Evolutionary conservation across 1,139 yeast species (phyloP), one percentile per base, ranked within the genome.

Genomic region (Blastobotrys proliferans): DNA sequence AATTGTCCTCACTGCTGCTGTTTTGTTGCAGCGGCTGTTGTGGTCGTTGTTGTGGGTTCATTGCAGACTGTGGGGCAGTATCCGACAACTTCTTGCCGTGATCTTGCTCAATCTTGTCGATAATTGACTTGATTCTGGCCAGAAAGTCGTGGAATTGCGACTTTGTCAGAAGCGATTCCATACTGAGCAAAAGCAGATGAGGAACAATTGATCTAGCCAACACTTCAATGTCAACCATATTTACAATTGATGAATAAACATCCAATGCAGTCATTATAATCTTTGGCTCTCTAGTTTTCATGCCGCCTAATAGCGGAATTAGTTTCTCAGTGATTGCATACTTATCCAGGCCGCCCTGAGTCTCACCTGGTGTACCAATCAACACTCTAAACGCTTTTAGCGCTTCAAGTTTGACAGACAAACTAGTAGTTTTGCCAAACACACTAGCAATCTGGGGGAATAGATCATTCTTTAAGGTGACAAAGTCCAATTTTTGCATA

Each of bases 341-440:
- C 53, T 78, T 81, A 56, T 92, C 96, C 40, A 90, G 71, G 2
- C 79, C 74, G 14, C 40, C 45, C 18, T 32, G 19, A 8, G 41
- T 32, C 50, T 77, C 78, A 22, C 66, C 67, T 11, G 72, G 74
- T 3, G 22, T 31, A n/a, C 41, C 41, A 11, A 86, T 74, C 56
- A 88, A 67, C 38, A 67, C 64, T 19, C 75, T 73, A 54, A 92
- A 81, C 0, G 85, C 72, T 22, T 72, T 68, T n/a, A 88, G 70
- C 2, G 95, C 77, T 11, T 79, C 73, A 26, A 82, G 68, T 55
- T 92, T 88, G 24, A 90, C 84, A 3, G 85, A 79, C 31, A 88
- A 67, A 32, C 92, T 77, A 0, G 94, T 84, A 0, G 97, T 90
- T 35, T 87, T 83, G 32, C 86, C 77, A 63, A 88, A 90, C 2